A percentile compares a stretch with the other conserved stretches of the same genome.
Conservation (phyloP, 148 eudicot species). For the Chenopodium album region DNA sequence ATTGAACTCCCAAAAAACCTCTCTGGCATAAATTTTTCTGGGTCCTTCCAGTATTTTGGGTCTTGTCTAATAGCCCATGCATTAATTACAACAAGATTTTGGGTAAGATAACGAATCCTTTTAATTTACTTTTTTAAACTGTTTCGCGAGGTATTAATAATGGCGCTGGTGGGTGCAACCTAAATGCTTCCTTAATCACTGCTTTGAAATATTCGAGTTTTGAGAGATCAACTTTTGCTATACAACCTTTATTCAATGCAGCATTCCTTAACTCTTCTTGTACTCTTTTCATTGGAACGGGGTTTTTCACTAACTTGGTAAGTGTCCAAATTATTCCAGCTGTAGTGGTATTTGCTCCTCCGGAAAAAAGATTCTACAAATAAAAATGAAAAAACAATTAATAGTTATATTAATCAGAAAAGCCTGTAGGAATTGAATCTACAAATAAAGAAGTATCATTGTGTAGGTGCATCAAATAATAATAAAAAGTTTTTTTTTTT, state of each 20-base stretch:
- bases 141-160: conserved; percentile 33
- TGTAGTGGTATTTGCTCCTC: conserved; percentile 28
- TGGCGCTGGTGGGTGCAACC: conserved; percentile 33
- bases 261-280: conserved; percentile 24
- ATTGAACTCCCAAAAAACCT: conserved; percentile 25
- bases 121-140: conserved; percentile 16
- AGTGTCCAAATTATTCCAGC: conserved; percentile 26
- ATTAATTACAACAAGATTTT: conserved; percentile 21
- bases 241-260: neutral
- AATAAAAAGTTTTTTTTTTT: no score
- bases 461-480: no score
- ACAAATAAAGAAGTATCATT: no score
- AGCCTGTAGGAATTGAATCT: no score
- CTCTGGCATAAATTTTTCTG: conserved; percentile 29
- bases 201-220: conserved; percentile 30
- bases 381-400: no score
- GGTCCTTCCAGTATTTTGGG: conserved; percentile 29
- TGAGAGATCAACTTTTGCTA: conserved; percentile 24
- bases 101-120: conserved; percentile 30
- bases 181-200: conserved; percentile 32
- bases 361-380: conserved; percentile 11
- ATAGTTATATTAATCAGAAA: no score
- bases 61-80: conserved; percentile 34
- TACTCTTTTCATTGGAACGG: conserved; percentile 15
- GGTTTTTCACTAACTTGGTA: conserved; percentile 28